Conservation (phyloP, 2,329 filamentous ascomycete species). For the Ceratocystis smalleyi region DNA sequence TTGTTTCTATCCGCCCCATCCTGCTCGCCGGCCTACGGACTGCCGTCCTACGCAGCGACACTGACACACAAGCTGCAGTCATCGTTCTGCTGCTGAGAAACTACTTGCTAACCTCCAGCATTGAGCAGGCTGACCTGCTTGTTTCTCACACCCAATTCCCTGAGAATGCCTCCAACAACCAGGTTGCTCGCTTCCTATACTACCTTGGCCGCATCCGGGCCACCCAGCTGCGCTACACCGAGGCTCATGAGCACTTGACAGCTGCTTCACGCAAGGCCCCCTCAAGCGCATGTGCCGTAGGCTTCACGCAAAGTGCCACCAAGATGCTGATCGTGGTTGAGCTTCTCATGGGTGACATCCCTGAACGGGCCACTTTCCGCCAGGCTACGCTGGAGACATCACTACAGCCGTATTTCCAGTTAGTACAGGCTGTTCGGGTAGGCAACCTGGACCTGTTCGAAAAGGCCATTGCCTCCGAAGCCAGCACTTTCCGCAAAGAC, state of each 20-base stretch:
- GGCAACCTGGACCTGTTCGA: slow-evolving; percentile 90
- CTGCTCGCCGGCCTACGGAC: slow-evolving; percentile 81
- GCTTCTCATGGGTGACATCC: slow-evolving; percentile 95
- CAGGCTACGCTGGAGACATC: slow-evolving; percentile 74
- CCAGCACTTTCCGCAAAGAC: slow-evolving; percentile 76
- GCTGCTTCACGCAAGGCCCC: slow-evolving; percentile 92
- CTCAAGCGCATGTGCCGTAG: slow-evolving; percentile 71
- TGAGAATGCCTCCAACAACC: slow-evolving; percentile 86
- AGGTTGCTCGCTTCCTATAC: slow-evolving; percentile 93
- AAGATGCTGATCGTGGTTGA: slow-evolving; percentile 96
- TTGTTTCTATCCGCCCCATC: slow-evolving; percentile 72
- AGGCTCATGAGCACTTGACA: slow-evolving; percentile 85
- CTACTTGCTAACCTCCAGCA: slow-evolving; percentile 91
- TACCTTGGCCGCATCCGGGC: slow-evolving; percentile 93
- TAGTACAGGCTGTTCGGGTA: slow-evolving; percentile 91
- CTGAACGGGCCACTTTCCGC: slow-evolving; percentile 85
- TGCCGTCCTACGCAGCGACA: slow-evolving; percentile 90
- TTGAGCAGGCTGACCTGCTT: slow-evolving; percentile 87
- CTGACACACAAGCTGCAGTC: slow-evolving; percentile 91
- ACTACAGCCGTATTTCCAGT: slow-evolving; percentile 79
- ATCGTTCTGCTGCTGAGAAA: slow-evolving; percentile 90
- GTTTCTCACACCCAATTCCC: slow-evolving; percentile 95
- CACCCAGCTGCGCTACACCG: slow-evolving; percentile 91
- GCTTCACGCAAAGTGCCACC: slow-evolving; percentile 89
- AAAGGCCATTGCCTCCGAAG: slow-evolving; percentile 66